Conservation (phyloP, 192 early-diverging fungal species). For the Coemansia sp. region DNA sequence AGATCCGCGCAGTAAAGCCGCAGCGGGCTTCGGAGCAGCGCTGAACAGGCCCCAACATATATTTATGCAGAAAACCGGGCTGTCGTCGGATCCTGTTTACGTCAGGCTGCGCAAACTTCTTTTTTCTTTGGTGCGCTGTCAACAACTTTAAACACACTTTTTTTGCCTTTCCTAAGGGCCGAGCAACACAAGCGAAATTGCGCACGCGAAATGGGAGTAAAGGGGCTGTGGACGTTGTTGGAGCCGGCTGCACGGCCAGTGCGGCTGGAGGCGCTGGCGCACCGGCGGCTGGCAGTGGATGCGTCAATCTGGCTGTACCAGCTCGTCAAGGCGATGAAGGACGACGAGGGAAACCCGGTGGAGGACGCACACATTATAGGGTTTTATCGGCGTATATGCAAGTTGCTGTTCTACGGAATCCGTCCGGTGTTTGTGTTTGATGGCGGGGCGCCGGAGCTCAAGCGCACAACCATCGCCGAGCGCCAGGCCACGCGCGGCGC, state of each 20-base stretch:
- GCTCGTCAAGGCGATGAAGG: constrained; percentile 91
- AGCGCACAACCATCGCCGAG: constrained; percentile 56
- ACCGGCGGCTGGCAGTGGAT: constrained; percentile 82
- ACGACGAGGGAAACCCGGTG: constrained; percentile 77
- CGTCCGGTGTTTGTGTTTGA: constrained; percentile 98
- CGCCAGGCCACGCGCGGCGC: constrained; percentile 23
- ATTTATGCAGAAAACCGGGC: neutral
- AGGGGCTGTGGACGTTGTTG: constrained; percentile 86
- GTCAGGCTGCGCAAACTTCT: neutral
- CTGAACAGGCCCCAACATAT: too few relatives aligned
- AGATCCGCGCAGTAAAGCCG: too few relatives aligned
- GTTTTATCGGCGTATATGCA: constrained; percentile 91
- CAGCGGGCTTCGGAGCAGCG: too few relatives aligned
- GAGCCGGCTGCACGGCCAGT: constrained; percentile 73
- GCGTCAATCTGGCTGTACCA: constrained; percentile 98
- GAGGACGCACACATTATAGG: constrained; percentile 85
- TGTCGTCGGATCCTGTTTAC: neutral
- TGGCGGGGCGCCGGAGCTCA: constrained; percentile 82
- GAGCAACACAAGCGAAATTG: too few relatives aligned
- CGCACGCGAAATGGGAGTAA: constrained; percentile 83
- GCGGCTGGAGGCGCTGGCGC: constrained; percentile 71
- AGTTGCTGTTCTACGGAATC: constrained; percentile 85
- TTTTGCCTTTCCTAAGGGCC: neutral
- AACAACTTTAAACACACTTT: neutral
- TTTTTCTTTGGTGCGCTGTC: neutral